Percentiles rank a stretch among this genome's conserved stretches.
phyloP scores from a whole-genome alignment of 2,329 filamentous ascomycete genomes.

The Dactylellina haptotyla region DNA sequence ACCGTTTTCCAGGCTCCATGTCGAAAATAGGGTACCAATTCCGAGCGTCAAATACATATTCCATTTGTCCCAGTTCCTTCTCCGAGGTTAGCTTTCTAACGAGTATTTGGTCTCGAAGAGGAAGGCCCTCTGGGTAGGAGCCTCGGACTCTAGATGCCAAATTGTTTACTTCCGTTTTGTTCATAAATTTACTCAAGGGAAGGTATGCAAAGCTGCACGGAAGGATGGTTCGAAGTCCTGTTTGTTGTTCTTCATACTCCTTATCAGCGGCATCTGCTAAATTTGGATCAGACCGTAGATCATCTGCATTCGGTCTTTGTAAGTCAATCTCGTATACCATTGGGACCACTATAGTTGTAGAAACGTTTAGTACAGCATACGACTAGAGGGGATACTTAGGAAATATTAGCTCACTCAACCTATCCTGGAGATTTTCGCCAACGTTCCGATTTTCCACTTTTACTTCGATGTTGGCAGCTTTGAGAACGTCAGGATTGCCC shows the following conservation, averaged over 20 bases:
- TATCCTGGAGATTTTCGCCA: constrained; percentile 66
- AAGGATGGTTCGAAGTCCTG: constrained; percentile 62
- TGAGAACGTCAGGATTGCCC: constrained; percentile 64
- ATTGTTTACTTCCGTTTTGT: not conserved
- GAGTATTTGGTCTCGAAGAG: constrained; percentile 56
- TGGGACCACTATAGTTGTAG: constrained; percentile 61
- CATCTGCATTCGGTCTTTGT: constrained; percentile 62
- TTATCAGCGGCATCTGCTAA: constrained; percentile 59
- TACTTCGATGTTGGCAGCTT: constrained; percentile 62
- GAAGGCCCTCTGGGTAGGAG: constrained; percentile 56
- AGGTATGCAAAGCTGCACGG: constrained; percentile 64
- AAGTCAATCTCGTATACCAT: constrained; percentile 65
- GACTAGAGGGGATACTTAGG: no score
- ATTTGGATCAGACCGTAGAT: constrained; percentile 59
- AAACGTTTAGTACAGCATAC: not conserved
- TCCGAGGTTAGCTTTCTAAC: constrained; percentile 59
- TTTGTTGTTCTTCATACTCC: constrained; percentile 58
- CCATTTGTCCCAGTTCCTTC: constrained; percentile 63
- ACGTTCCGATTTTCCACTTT: constrained; percentile 64
- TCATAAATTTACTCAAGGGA: constrained; percentile 58
- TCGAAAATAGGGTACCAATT: constrained; percentile 64
- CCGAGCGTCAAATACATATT: constrained; percentile 66
- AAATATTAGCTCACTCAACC: constrained; percentile 58
- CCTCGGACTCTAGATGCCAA: constrained; percentile 37
- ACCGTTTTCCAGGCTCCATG: constrained; percentile 62